A percentile compares a stretch with the other conserved stretches of the same genome.
These are phyloP conservation scores for Tolypocladium ophioglossoides DNA, from an alignment of 2,329 filamentous ascomycete species.

Conservation along the genomic window DNA sequence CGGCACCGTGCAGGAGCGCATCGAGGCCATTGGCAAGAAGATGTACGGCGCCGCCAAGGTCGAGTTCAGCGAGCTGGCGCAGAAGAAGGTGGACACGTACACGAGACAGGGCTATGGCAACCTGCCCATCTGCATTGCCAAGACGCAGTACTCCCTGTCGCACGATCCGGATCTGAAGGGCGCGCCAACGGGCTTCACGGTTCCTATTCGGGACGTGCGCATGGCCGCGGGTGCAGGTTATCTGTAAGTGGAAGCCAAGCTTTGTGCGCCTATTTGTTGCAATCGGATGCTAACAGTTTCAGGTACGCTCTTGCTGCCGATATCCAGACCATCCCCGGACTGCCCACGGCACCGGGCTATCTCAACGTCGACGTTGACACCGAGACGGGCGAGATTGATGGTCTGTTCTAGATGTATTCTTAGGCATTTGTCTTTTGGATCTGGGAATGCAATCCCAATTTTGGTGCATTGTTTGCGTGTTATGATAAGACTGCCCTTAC, in stretches of 20 bases:
- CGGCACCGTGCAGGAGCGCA: conserved; percentile 73
- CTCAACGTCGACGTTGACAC: conserved; percentile 80
- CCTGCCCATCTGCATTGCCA: conserved; percentile 91
- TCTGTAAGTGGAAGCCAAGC: conserved; percentile 45
- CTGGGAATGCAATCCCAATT: neutral
- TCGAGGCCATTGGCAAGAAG: conserved; percentile 78
- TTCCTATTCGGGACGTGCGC: conserved; percentile 88
- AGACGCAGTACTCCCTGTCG: conserved; percentile 95
- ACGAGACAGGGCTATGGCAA: conserved; percentile 85
- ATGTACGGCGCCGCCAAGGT: conserved; percentile 92
- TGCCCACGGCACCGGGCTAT: conserved; percentile 92
- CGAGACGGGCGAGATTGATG: conserved; percentile 77
- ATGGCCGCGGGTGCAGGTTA: conserved; percentile 93
- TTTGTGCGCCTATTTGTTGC: neutral
- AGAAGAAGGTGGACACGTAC: conserved; percentile 95
- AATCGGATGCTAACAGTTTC: conserved; percentile 19
- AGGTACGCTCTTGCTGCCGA: conserved; percentile 91
- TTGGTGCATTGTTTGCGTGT: neutral
- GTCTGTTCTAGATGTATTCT: conserved; percentile 60
- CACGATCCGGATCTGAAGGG: conserved; percentile 93
- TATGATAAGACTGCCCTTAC: neutral
- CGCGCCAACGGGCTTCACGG: conserved; percentile 84
- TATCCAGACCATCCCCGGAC: conserved; percentile 94
- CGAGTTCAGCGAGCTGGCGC: conserved; percentile 86
- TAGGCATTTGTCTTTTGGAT: neutral